phyloP scores from a whole-genome alignment of 2,329 filamentous ascomycete genomes.

The Aspergillus nomiae region DNA sequence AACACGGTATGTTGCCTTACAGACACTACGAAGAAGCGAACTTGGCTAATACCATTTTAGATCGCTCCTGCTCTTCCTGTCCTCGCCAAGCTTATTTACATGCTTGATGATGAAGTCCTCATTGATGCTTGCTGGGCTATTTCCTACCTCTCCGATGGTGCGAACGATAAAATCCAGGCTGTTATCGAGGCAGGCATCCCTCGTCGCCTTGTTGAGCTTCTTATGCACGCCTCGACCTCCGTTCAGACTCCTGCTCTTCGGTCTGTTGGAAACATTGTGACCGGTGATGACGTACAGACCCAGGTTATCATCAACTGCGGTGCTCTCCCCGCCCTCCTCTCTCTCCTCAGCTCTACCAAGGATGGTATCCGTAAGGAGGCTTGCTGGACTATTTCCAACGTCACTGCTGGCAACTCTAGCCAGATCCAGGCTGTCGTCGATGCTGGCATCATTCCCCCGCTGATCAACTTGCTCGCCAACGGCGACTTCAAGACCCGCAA shows the following conservation, averaged over 20 bases:
- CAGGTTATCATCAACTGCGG: conserved; percentile 99
- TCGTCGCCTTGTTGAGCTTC: conserved; percentile 89
- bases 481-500: conserved; percentile 99
- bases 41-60: conserved; percentile 50
- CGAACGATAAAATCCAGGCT: conserved; percentile 98
- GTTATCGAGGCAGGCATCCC: conserved; percentile 98
- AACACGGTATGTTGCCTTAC: conserved; percentile 68
- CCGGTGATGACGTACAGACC: conserved; percentile 96
- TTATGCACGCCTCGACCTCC: conserved; percentile 97
- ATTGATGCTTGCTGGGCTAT: conserved; percentile 99
- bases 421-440: conserved; percentile 98
- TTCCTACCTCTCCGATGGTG: conserved; percentile 95
- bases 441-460: conserved; percentile 91
- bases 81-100: conserved; percentile 96
- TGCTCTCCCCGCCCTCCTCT: conserved; percentile 86
- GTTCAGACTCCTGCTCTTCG: conserved; percentile 96
- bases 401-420: conserved; percentile 95
- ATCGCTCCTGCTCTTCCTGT: conserved; percentile 94
- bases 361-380: conserved; percentile 99
- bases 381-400: conserved; percentile 99
- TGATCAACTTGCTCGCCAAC: conserved; percentile 94
- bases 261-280: conserved; percentile 98
- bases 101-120: conserved; percentile 94
- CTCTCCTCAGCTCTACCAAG: conserved; percentile 93
- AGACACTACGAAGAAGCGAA: not conserved